phyloP scores from a whole-genome alignment of 1,284 basidiomycete genomes.

The Lentinus polychrous region DNA sequence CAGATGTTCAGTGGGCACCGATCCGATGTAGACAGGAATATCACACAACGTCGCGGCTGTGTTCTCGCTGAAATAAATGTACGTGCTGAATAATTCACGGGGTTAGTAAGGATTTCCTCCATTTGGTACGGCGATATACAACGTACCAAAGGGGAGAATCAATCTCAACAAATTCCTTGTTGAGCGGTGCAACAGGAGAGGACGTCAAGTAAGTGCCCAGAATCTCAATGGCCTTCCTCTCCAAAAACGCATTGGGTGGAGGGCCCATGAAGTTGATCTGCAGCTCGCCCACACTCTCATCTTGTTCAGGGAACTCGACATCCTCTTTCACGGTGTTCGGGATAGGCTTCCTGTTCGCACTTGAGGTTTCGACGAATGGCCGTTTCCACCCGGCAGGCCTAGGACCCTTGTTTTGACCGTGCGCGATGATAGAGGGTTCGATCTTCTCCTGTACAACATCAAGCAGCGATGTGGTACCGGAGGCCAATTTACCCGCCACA shows the following conservation, averaged over 20 bases:
- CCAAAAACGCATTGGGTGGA: constrained; percentile 65
- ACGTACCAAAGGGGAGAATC: constrained; percentile 82
- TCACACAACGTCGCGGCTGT: constrained; percentile 72
- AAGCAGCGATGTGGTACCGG: constrained; percentile 63
- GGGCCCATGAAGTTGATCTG: constrained; percentile 80
- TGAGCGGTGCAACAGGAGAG: constrained; percentile 83
- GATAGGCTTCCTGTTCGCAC: constrained; percentile 57
- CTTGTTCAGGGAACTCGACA: constrained; percentile 96
- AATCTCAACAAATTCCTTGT: constrained; percentile 91
- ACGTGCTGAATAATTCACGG: constrained; percentile 45
- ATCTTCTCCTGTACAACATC: constrained; percentile 75
- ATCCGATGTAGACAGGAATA: constrained; percentile 75
- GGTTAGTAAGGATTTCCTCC: constrained; percentile 17
- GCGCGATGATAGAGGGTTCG: constrained; percentile 73
- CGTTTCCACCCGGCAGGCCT: constrained; percentile 83
- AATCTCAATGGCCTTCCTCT: constrained; percentile 82
- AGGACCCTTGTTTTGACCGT: constrained; percentile 62
- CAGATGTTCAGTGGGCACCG: constrained; percentile 79
- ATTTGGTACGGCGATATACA: constrained; percentile 2
- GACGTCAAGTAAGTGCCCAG: constrained; percentile 88
- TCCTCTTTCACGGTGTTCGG: constrained; percentile 48
- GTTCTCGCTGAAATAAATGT: constrained; percentile 81
- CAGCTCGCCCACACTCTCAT: constrained; percentile 92
- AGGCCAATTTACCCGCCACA: constrained; percentile 73
- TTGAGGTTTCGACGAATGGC: constrained; percentile 89